Percentiles rank a stretch among this genome's conserved stretches.
Conservation (phyloP, 1,284 basidiomycete species). For the Rhodotorula sp. region DNA sequence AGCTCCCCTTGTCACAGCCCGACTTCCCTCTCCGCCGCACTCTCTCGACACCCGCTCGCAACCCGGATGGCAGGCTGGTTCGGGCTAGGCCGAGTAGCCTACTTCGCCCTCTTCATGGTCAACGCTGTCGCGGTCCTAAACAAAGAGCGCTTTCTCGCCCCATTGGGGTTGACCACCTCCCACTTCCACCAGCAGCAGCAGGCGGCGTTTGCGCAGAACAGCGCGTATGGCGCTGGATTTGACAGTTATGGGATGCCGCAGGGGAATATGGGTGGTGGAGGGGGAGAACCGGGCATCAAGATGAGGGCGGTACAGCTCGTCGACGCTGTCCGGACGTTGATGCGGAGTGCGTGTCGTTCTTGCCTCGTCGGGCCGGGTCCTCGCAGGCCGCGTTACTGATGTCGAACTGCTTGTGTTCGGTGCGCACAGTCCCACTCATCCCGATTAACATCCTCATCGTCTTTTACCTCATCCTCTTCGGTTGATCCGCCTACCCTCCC, state of each 20-base stretch:
- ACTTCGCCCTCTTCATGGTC: constrained; percentile 37
- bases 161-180: constrained; percentile 31
- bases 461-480: constrained; percentile 36
- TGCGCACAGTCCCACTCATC: constrained; percentile 35
- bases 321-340: constrained; percentile 35
- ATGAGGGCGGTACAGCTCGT: constrained; percentile 33
- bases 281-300: constrained; percentile 22
- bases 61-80: constrained; percentile 20
- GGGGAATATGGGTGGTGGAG: background rate
- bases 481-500: constrained; percentile 1
- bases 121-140: constrained; percentile 39
- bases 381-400: background rate
- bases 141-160: constrained; percentile 40
- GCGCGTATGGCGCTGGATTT: constrained; percentile 4
- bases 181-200: constrained; percentile 17
- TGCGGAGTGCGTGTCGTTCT: constrained; percentile 30
- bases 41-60: background rate
- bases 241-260: constrained; percentile 33
- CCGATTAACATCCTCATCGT: constrained; percentile 40
- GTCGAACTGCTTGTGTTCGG: no score
- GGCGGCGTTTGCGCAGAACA: constrained; percentile 5
- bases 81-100: constrained; percentile 34
- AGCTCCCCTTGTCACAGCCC: background rate
- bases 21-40: background rate
- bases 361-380: no score